Evolutionary conservation across 352 stramenopile species (phyloP), one percentile per base, ranked within the genome.

Genomic region (Phytophthora litchii): DNA sequence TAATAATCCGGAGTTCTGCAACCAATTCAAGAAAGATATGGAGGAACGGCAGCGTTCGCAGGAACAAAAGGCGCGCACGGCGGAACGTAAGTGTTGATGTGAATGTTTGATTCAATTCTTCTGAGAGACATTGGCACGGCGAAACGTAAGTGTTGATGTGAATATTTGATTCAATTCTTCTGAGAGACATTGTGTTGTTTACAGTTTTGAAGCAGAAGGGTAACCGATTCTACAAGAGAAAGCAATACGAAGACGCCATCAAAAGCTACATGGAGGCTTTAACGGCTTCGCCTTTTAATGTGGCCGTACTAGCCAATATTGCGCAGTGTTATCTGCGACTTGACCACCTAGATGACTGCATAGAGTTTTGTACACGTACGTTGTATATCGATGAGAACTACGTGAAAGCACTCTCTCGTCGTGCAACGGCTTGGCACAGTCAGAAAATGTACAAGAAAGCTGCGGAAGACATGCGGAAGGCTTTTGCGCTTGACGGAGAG

Each of bases 1-100:
- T 29, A 88, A 76, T 47, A 94, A 94, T 25, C 78, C 79, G 0
- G 80, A 87, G 2, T 92, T 94, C 51, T 94, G 85, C 54, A 74
- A 60, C 34, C 83, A 94, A 40, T 94, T 92, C 61, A 78, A 86
- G 52, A 59, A 91, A 8, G 85, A 94, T 31, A 63, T 92, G 35
- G 74, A 74, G 19, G 72, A 88, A 51, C 71, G 85, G 0, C 75
- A 90, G 56, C 48, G 60, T 19, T 80, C 75, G 0, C 81, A 90
- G 46, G 54, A 75, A 13, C 64, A 88, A 12, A 88, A 84, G 34
- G 55, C 80, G 11, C 70, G 56, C 3, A 46, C 62, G 0, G 78
- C 83, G 0, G 79, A 92, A 44, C 83, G 83, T 92, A 51, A 37
- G 76, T 72, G 1, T 17, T 11, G 8, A 1, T 3, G 20, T 2